Conservation (phyloP, 768 basidiomycete species). For the Trametes villosa region DNA sequence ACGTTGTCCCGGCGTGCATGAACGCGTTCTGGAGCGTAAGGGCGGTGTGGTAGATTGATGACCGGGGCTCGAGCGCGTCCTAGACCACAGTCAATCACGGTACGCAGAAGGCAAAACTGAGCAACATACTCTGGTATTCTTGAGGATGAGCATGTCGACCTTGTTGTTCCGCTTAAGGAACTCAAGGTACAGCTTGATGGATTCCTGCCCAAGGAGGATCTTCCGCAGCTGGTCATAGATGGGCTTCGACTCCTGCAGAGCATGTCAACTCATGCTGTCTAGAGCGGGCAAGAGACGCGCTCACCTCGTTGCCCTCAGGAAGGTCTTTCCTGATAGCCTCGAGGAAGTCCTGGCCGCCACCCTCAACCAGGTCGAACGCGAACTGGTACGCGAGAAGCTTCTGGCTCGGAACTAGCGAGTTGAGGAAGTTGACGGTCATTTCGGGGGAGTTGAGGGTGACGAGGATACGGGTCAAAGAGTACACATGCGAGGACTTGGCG, state of each 20-base stretch:
- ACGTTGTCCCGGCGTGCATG: conserved; percentile 97
- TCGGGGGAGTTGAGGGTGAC: conserved; percentile 86
- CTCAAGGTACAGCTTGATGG: conserved; percentile 91
- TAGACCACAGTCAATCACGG: conserved; percentile 34
- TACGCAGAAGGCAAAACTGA: background rate
- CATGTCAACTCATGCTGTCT: background rate
- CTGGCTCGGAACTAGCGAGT: conserved; percentile 70
- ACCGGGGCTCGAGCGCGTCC: conserved; percentile 91
- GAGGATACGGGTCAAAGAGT: conserved; percentile 84
- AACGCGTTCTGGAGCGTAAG: conserved; percentile 97
- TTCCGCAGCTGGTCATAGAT: conserved; percentile 76
- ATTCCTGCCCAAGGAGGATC: conserved; percentile 90
- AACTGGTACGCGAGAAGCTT: conserved; percentile 89
- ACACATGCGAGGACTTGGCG: conserved; percentile 74
- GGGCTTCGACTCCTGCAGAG: conserved; percentile 55
- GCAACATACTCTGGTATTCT: conserved; percentile 83
- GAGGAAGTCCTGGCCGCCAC: conserved; percentile 91
- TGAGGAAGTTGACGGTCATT: conserved; percentile 74
- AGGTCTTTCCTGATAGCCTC: conserved; percentile 72
- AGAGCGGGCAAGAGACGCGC: conserved; percentile 22
- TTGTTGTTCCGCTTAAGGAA: conserved; percentile 96
- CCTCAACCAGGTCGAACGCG: conserved; percentile 94
- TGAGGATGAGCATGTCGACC: conserved; percentile 88
- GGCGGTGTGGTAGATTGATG: conserved; percentile 97
- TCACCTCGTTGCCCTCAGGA: conserved; percentile 69